These are phyloP conservation scores for Lunularia cruciata DNA, from an alignment of 225 moss, liverwort and hornwort species.

Conservation along the genomic window DNA sequence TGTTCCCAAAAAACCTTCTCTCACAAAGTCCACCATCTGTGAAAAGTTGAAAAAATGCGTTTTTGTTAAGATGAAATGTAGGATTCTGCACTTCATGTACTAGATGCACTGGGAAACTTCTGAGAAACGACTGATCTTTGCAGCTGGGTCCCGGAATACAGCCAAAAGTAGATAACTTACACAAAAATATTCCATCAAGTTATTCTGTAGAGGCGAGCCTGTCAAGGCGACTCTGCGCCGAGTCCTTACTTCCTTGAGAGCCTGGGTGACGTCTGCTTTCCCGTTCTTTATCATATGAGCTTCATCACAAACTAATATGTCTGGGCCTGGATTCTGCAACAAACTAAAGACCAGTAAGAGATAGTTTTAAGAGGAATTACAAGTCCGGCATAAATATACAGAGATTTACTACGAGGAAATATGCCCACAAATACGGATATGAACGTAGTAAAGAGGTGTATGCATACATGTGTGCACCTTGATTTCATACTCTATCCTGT, in stretches of 20 bases:
- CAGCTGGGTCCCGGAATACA: too few relatives aligned
- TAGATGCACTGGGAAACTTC: background rate
- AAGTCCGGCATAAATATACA: too few relatives aligned
- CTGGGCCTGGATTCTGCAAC: constrained; percentile 91
- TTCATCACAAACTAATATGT: constrained; percentile 96
- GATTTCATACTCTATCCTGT: too few relatives aligned
- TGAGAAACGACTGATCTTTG: background rate
- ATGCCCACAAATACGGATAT: too few relatives aligned
- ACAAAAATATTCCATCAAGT: constrained; percentile 97
- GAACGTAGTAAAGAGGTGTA: too few relatives aligned
- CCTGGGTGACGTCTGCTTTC: constrained; percentile 93
- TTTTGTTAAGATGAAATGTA: too few relatives aligned
- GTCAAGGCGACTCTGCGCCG: constrained; percentile 92
- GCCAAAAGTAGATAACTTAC: constrained; percentile 49
- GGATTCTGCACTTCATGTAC: too few relatives aligned
- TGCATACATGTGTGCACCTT: too few relatives aligned
- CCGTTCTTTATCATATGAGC: constrained; percentile 93
- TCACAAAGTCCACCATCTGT: constrained; percentile 99
- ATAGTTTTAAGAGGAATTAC: too few relatives aligned
- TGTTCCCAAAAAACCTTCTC: constrained; percentile 81
- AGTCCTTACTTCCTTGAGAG: constrained; percentile 86
- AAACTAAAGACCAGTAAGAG: background rate
- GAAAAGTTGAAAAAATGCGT: constrained; percentile 5
- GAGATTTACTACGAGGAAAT: too few relatives aligned
- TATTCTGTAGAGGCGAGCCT: constrained; percentile 95